These are phyloP conservation scores for Iris pallida DNA, from an alignment of 116 monocot genomes.

Conservation along the genomic window DNA sequence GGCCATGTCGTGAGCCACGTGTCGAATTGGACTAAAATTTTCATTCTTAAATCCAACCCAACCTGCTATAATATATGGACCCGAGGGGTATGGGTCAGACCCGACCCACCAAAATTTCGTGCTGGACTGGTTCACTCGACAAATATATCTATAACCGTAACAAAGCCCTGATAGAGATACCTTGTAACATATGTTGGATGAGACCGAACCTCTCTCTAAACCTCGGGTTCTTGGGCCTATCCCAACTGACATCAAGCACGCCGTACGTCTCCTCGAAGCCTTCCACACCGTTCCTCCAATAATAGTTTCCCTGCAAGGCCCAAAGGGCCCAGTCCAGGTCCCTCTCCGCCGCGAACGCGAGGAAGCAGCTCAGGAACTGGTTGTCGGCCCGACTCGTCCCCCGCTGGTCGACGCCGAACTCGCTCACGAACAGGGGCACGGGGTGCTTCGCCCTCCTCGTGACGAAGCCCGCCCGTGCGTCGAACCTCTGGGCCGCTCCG, in stretches of 20 bases:
- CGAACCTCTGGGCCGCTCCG: conserved; percentile 12
- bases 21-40: no score
- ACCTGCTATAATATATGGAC: no score
- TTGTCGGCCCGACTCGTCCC: conserved; percentile 44
- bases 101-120: not conserved
- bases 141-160: not conserved
- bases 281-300: conserved; percentile 24
- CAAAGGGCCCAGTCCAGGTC: conserved; percentile 73
- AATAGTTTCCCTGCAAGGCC: conserved; percentile 66
- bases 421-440: conserved; percentile 57
- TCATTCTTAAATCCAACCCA: no score
- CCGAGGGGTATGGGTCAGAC: no score
- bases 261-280: conserved; percentile 33
- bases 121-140: not conserved
- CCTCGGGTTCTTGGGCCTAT: conserved; percentile 14
- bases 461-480: conserved; percentile 24
- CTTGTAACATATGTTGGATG: conserved; percentile 29
- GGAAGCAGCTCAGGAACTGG: conserved; percentile 41
- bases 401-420: conserved; percentile 58
- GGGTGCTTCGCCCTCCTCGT: not conserved
- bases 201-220: conserved; percentile 20
- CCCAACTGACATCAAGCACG: conserved; percentile 16
- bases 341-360: conserved; percentile 47
- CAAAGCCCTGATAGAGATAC: conserved; percentile 1
- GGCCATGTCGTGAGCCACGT: no score